Evolutionary conservation across 169 alveolate genomes (phyloP).

Genomic region (Plasmodium relictum): DNA sequence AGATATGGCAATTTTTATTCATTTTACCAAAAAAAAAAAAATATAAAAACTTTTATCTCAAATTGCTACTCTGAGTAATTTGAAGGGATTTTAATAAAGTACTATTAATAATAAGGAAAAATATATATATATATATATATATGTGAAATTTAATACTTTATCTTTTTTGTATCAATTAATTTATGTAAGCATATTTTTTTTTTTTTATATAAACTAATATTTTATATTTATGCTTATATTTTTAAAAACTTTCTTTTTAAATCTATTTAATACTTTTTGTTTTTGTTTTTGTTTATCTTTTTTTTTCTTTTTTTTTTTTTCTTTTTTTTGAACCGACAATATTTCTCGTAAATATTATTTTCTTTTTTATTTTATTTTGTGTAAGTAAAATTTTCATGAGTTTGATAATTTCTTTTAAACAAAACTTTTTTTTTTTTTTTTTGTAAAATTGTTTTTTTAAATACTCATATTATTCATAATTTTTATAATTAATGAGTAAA

Average conservation of each 20-base stretch:
- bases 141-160: not conserved
- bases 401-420: conserved; percentile 11
- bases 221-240: not conserved
- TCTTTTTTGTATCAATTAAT: not conserved
- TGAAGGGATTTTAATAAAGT: no score
- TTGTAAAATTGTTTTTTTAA: not conserved
- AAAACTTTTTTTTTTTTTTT: not conserved
- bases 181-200: no score
- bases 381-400: conserved; percentile 9
- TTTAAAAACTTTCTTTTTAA: not conserved
- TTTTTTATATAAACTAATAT: not conserved
- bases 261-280: not conserved
- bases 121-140: no score
- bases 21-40: no score
- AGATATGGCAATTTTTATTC: no score
- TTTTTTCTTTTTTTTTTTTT: conserved; percentile 3
- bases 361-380: conserved; percentile 8
- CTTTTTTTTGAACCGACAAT: not conserved
- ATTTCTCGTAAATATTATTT: conserved; percentile 4
- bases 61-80: no score
- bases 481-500: conserved; percentile 3
- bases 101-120: no score
- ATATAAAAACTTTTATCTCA: no score
- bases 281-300: conserved; percentile 6
- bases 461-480: not conserved